Base-by-base conservation (phyloP, 2,329 filamentous ascomycete genomes). In the Ophiostoma sp. region DNA sequence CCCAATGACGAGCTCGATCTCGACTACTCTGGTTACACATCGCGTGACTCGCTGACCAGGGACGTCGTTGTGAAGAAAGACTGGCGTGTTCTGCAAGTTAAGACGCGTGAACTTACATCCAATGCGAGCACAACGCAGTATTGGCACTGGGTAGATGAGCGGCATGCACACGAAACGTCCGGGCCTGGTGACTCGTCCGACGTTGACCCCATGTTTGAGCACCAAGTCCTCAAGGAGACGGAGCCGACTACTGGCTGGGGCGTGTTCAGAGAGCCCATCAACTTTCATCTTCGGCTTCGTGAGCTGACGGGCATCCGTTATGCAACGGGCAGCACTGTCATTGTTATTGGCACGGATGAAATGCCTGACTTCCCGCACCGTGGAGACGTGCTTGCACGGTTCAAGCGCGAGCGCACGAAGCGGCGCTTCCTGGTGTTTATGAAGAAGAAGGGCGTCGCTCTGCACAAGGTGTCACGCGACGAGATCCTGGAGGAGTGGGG, bases 381-480 rank as follows among this genome's bases (percentile, higher is more conserved):
- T 5, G 82, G 82, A 2, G 78, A 83, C 60, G 73, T 86, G 2
- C 76, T 86, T 71, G 82, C 81, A 6, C 75, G 79, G 67, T 86
- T 87, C 72, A 83, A 84, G 74, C 75, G 84, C 5, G 78, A 81
- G 71, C 78, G 82, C 27, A 85, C 84, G 5, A 83, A 85, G 76
- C 77, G 78, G 68, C 78, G 84, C 2, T 84, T 87, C 71, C 74
- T 86, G 64, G 72, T 74, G 27, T 84, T 85, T 69, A 77, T 81
- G 52, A 76, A 77, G 69, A 78, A 77, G 71, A 81, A 79, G 75
- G 78, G 78, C 0, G 73, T 85, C 6, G 76, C 73, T 58, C 70
- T 84, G 64, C 73, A 77, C 40, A 63, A 63, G 16, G 60, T 63
- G 60, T 42, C 1, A 2, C 63, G 79, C 8, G 74, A 76, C 9